Evolutionary conservation across 192 early-diverging fungal genomes (phyloP).

Genomic region (Mortierella alpina): DNA sequence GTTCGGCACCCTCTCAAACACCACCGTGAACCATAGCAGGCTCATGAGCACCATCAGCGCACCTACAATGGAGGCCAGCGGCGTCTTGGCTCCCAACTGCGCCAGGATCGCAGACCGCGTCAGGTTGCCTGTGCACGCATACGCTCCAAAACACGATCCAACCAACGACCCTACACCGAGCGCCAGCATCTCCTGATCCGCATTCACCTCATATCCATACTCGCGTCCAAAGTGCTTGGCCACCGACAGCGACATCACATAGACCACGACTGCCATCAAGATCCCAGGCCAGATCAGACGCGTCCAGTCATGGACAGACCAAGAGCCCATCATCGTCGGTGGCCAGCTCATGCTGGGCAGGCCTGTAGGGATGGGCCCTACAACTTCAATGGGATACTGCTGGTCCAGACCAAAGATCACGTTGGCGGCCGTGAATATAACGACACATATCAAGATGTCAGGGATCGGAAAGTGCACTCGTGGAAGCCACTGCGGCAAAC

Average conservation of each 20-base stretch:
- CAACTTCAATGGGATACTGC: conserved; percentile 32
- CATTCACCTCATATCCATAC: conserved; percentile 47
- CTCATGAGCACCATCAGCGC: conserved; percentile 40
- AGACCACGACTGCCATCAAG: conserved; percentile 47
- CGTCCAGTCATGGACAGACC: conserved; percentile 11
- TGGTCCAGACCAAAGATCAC: conserved; percentile 38
- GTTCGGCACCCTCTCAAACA: conserved; percentile 47
- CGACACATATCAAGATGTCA: conserved; percentile 47
- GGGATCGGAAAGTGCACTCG: conserved; percentile 50
- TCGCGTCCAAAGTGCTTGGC: conserved; percentile 48
- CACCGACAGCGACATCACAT: conserved; percentile 53
- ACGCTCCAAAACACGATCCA: conserved; percentile 51
- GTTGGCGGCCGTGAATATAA: conserved; percentile 42
- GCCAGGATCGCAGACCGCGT: conserved; percentile 43
- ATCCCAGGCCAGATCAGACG: conserved; percentile 41
- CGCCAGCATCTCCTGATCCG: conserved; percentile 55
- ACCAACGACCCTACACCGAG: conserved; percentile 42
- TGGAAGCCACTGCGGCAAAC: conserved; percentile 1
- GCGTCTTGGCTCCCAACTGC: conserved; percentile 39
- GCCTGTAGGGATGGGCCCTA: conserved; percentile 49
- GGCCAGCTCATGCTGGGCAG: conserved; percentile 39
- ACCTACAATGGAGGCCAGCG: conserved; percentile 33
- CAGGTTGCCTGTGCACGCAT: conserved; percentile 44
- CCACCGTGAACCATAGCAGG: conserved; percentile 42
- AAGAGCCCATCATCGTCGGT: conserved; percentile 3